Evolutionary conservation across 257 asterid genomes (phyloP).

Genomic region (Cinchona pubescens): DNA sequence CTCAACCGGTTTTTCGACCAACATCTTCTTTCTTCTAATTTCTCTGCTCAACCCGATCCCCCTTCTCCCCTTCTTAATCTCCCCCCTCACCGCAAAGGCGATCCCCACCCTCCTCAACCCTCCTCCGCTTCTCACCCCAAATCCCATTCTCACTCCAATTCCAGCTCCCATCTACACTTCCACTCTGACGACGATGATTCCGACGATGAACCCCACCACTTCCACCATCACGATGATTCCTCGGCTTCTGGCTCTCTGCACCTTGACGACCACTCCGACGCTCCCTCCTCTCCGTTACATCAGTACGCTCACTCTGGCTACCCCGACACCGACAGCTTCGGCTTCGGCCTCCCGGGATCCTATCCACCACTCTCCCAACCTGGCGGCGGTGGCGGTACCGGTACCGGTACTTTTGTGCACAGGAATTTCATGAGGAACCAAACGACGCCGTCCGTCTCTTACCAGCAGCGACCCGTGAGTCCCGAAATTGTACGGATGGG

Average conservation of each 20-base stretch:
- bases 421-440: slow-evolving; percentile 72
- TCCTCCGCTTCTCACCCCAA: slow-evolving; percentile 30
- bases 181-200: slow-evolving; percentile 43
- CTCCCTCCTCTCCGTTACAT: slow-evolving; percentile 18
- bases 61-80: slow-evolving; percentile 65
- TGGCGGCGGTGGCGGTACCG: too few relatives aligned
- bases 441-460: slow-evolving; percentile 59
- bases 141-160: slow-evolving; percentile 44
- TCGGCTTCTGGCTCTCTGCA: slow-evolving; percentile 53
- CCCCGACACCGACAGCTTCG: slow-evolving; percentile 8
- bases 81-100: slow-evolving; percentile 27
- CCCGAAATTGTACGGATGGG: slow-evolving; percentile 62
- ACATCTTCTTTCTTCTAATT: slow-evolving; percentile 36
- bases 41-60: slow-evolving; percentile 13
- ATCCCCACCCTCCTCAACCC: slow-evolving; percentile 35
- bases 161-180: slow-evolving; percentile 81
- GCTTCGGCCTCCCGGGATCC: not conserved
- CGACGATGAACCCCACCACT: slow-evolving; percentile 44
- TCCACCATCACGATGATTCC: too few relatives aligned
- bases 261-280: slow-evolving; percentile 29
- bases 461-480: slow-evolving; percentile 70
- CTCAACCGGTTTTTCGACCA: slow-evolving; percentile 62
- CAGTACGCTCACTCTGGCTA: slow-evolving; percentile 14
- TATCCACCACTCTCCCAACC: slow-evolving; percentile 4
- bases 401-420: slow-evolving; percentile 52